Conservation (phyloP, 1,284 basidiomycete species). For the Tilletia indica region DNA sequence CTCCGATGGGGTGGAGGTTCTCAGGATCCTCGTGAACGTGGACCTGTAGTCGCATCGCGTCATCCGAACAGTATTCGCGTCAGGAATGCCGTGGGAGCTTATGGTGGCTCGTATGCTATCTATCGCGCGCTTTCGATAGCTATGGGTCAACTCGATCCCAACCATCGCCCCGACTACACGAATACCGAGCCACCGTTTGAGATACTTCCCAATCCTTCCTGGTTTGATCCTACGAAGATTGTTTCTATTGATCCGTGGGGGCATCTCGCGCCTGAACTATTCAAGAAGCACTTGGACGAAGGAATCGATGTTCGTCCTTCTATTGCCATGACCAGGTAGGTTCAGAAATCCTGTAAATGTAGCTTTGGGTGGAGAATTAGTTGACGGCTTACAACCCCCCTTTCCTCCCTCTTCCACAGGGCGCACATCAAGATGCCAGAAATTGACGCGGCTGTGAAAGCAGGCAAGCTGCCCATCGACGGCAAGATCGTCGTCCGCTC, state of each 20-base stretch:
- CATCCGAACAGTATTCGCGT: conserved; percentile 75
- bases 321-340: conserved; percentile 20
- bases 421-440: conserved; percentile 83
- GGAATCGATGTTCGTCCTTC: conserved; percentile 50
- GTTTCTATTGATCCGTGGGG: conserved; percentile 94
- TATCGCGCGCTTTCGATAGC: conserved; percentile 82
- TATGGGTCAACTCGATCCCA: conserved; percentile 79
- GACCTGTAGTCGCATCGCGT: conserved; percentile 85
- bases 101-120: conserved; percentile 89
- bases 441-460: conserved; percentile 73
- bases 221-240: conserved; percentile 79
- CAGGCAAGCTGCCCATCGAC: conserved; percentile 74
- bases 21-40: conserved; percentile 66
- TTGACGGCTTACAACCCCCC: conserved; percentile 70
- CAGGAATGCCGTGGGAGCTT: conserved; percentile 90
- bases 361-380: conserved; percentile 60
- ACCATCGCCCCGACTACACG: conserved; percentile 64
- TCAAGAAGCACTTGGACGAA: conserved; percentile 59
- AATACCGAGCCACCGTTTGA: conserved; percentile 84
- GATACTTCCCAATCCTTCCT: conserved; percentile 76
- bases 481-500: conserved; percentile 67
- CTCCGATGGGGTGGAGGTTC: conserved; percentile 81
- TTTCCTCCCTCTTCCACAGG: too few relatives aligned
- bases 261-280: conserved; percentile 79
- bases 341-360: not conserved